A percentile compares a stretch with the other conserved stretches of the same genome.
phyloP scores from a whole-genome alignment of 768 basidiomycete genomes.

The Hortiboletus campestris region DNA sequence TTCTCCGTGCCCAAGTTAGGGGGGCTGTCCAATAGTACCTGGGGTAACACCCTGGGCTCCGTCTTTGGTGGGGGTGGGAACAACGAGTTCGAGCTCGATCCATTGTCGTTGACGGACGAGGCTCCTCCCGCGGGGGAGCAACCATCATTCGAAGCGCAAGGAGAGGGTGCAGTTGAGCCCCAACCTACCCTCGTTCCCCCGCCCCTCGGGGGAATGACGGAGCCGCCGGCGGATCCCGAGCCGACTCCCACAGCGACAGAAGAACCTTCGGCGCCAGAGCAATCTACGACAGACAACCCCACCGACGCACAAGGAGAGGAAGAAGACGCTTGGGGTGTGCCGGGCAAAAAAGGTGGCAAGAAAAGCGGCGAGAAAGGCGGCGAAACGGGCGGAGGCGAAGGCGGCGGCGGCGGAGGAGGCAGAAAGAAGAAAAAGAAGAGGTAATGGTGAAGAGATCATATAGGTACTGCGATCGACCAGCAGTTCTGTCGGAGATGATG shows the following conservation, averaged over 20 bases:
- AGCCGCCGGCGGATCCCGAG: background rate
- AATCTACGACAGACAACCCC: conserved; percentile 10
- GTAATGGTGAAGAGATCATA: background rate
- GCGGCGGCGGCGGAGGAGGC: background rate
- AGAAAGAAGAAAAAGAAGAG: conserved; percentile 17
- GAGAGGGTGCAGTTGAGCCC: background rate
- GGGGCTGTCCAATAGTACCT: background rate
- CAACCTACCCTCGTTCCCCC: background rate
- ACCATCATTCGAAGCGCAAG: background rate
- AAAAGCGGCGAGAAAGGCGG: background rate
- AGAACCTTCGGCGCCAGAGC: conserved; percentile 3
- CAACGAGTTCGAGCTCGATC: conserved; percentile 2
- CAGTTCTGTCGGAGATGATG: background rate
- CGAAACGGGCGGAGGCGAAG: too few species aligned
- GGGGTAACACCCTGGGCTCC: background rate
- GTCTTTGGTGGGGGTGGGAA: conserved; percentile 2
- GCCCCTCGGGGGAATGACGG: background rate
- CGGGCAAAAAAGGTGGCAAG: background rate
- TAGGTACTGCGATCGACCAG: conserved; percentile 2
- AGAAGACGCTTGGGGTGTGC: background rate
- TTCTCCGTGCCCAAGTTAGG: background rate
- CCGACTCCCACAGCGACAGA: background rate
- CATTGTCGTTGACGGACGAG: background rate
- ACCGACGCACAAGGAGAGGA: conserved; percentile 7
- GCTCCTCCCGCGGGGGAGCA: background rate